Evolutionary conservation across 192 early-diverging fungal species (phyloP).

Genomic region (Umbelopsis sp.): DNA sequence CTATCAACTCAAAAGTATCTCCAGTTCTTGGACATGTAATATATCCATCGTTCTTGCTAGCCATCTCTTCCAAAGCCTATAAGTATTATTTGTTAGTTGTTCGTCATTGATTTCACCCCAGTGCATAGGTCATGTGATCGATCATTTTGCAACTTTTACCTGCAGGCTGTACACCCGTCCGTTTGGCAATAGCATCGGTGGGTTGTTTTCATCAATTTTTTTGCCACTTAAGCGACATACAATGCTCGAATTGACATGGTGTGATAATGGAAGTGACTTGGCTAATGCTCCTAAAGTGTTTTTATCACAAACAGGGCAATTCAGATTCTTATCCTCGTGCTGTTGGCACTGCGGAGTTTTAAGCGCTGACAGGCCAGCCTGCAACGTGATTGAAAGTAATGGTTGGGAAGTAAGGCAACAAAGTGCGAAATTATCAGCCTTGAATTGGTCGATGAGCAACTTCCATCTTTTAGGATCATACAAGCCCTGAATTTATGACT

Average conservation of each 20-base stretch:
- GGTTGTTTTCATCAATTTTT: constrained; percentile 97
- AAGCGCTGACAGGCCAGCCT: constrained; percentile 94
- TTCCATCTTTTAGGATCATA: constrained; percentile 80
- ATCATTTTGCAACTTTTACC: constrained; percentile 49
- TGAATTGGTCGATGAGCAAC: constrained; percentile 78
- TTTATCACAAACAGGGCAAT: constrained; percentile 93
- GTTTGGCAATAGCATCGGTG: constrained; percentile 94
- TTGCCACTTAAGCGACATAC: constrained; percentile 91
- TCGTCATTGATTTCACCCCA: neutral
- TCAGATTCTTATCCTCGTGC: constrained; percentile 76
- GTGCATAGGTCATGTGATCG: neutral
- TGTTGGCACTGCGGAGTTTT: constrained; percentile 88
- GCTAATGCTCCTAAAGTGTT: constrained; percentile 88
- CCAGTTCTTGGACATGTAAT: constrained; percentile 77
- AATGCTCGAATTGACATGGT: constrained; percentile 94
- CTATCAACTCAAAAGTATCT: constrained; percentile 49
- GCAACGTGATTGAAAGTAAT: constrained; percentile 83
- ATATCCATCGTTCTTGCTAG: constrained; percentile 62
- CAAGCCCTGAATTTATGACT: constrained; percentile 48
- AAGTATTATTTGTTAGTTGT: neutral
- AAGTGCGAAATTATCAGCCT: constrained; percentile 83
- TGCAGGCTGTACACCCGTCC: constrained; percentile 90
- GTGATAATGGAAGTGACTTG: constrained; percentile 81
- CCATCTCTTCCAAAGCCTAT: constrained; percentile 73
- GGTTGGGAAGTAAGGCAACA: constrained; percentile 88